Conservation (phyloP, 768 basidiomycete species). For the Leccinum sublutescens region DNA sequence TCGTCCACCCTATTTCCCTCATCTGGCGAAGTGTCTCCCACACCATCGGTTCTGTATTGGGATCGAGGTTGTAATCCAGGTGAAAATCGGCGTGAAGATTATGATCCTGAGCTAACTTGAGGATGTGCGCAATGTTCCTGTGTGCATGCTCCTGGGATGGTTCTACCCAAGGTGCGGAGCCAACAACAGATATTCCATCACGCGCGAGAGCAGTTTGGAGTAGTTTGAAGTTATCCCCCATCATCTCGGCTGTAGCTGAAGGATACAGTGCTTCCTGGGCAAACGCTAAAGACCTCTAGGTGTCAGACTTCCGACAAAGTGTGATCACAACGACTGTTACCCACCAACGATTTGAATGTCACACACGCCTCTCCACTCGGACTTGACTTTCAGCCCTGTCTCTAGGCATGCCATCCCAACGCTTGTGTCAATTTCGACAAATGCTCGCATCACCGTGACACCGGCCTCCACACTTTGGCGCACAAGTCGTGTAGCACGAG, state of each 20-base stretch:
- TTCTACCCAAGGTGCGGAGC: constrained; percentile 68
- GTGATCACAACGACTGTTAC: not conserved
- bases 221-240: constrained; percentile 46
- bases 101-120: constrained; percentile 41
- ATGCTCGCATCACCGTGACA: constrained; percentile 67
- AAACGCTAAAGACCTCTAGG: constrained; percentile 41
- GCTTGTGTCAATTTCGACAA: constrained; percentile 59
- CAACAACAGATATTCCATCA: constrained; percentile 48
- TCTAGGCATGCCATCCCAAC: constrained; percentile 57
- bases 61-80: constrained; percentile 64
- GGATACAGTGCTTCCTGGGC: constrained; percentile 59
- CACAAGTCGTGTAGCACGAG: constrained; percentile 53
- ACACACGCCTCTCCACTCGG: constrained; percentile 45
- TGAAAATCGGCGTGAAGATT: constrained; percentile 60
- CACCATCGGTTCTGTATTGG: constrained; percentile 48
- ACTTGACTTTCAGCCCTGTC: constrained; percentile 46
- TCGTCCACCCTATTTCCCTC: constrained; percentile 30
- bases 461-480: constrained; percentile 57
- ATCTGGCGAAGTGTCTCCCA: constrained; percentile 50
- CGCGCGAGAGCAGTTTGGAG: constrained; percentile 42
- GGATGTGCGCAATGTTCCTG: constrained; percentile 51
- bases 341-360: constrained; percentile 59
- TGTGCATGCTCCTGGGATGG: constrained; percentile 45
- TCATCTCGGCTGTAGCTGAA: constrained; percentile 30
- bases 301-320: not conserved